These are phyloP conservation scores for Lactarius sanguifluus DNA, from an alignment of 768 basidiomycete genomes.

Conservation along the genomic window DNA sequence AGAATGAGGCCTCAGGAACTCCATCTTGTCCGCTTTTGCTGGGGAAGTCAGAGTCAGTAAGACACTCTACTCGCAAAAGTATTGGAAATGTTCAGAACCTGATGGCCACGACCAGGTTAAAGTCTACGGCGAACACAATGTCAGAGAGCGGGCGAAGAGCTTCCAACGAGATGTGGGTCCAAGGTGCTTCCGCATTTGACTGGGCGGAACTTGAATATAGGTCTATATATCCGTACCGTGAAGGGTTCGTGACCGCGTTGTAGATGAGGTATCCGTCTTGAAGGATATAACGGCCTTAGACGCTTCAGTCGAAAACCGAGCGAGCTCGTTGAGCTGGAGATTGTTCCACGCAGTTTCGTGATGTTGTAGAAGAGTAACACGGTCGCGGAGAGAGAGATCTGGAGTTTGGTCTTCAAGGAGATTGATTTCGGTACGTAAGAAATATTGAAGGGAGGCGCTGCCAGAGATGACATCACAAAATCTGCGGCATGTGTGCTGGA, in stretches of 20 bases:
- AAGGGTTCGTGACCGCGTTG: not conserved
- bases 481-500: constrained; percentile 9
- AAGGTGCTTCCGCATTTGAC: not conserved
- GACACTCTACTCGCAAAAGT: not conserved
- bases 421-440: not conserved
- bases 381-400: not conserved
- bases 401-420: constrained; percentile 2
- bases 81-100: not conserved
- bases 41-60: not conserved
- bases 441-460: not conserved
- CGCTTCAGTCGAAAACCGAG: not conserved
- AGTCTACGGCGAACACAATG: constrained; percentile 15
- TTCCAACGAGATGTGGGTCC: constrained; percentile 7
- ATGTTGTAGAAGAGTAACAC: not conserved
- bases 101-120: constrained; percentile 11
- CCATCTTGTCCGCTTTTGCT: not conserved
- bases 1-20: not conserved
- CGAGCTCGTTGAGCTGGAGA: not conserved
- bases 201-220: constrained; percentile 1
- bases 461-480: not conserved
- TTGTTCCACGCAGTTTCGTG: not conserved
- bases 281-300: not conserved
- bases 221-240: constrained; percentile 17
- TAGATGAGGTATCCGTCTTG: constrained; percentile 14
- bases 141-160: not conserved